Conservation (phyloP, 345 rosid genomes). For the Gossypium mustelinum region DNA sequence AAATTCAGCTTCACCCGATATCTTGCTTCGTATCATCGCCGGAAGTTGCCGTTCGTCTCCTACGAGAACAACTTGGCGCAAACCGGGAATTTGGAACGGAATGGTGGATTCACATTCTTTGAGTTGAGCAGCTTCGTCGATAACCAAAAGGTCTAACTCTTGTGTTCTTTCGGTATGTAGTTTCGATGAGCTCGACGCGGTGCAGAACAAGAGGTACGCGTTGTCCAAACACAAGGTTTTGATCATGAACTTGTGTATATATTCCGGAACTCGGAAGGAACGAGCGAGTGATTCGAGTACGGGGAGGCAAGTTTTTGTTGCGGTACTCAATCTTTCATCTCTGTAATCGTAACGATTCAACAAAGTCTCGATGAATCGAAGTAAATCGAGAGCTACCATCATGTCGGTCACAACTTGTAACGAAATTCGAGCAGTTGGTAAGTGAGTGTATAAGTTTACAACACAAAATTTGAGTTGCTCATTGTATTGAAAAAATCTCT, state of each 20-base stretch:
- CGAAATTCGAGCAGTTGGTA: slow-evolving; percentile 32
- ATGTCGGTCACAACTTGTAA: slow-evolving; percentile 24
- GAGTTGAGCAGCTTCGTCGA: slow-evolving; percentile 57
- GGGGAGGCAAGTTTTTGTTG: slow-evolving; percentile 3
- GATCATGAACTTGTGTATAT: background rate
- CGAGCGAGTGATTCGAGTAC: slow-evolving; percentile 15
- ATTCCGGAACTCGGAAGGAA: background rate
- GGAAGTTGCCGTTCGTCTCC: slow-evolving; percentile 51
- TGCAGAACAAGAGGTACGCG: slow-evolving; percentile 39
- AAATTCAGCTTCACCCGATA: slow-evolving; percentile 19
- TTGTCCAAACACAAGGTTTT: slow-evolving; percentile 26
- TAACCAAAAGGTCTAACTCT: slow-evolving; percentile 32
- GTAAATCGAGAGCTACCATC: slow-evolving; percentile 20
- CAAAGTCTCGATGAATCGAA: background rate
- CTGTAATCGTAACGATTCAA: background rate
- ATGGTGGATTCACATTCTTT: slow-evolving; percentile 53
- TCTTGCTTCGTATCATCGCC: slow-evolving; percentile 48
- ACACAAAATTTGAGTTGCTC: slow-evolving; percentile 18
- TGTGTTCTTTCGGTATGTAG: slow-evolving; percentile 16
- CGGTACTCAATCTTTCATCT: background rate
- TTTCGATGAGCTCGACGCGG: slow-evolving; percentile 40
- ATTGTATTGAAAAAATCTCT: slow-evolving; percentile 17
- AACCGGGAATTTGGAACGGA: slow-evolving; percentile 42
- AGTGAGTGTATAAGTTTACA: slow-evolving; percentile 30
- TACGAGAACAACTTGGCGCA: slow-evolving; percentile 38